Base-by-base conservation (phyloP, 2,329 filamentous ascomycete species). In the Hypoxylon sp. region DNA sequence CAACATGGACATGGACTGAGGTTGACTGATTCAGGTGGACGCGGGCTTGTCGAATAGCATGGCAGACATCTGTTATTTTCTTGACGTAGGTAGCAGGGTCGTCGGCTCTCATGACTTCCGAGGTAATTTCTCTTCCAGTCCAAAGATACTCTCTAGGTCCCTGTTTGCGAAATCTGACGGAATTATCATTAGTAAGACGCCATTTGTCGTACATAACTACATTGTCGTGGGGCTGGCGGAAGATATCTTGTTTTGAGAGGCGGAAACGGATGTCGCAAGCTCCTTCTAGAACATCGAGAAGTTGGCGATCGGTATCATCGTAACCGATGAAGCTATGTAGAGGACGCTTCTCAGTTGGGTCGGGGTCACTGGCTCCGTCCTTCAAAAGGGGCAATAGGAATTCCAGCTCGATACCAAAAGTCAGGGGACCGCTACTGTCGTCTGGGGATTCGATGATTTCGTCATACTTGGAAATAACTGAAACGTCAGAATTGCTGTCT, bases 331-430 rank as follows among this genome's bases (percentile, higher is more conserved):
- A 34, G 32, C 36, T 34, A 10, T 30, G 23, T 30, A 28, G 13
- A 17, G n/a, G 5, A 5, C 50, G 50, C 2, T 32, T 25, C 23
- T 60, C 65, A 3, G 65, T 46, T 4, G 66, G 68, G 10, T 71
- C 41, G 0, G 70, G 70, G 23, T 75, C 72, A 3, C 11, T 4
- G 1, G 2, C 17, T 7, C 23, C 25, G 0, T 4, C 3, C 0
- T 17, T 3, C 3, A 75, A 19, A 9, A 59, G 45, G 0, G 74
- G 61, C 5, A 74, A 9, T 14, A 76, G 59, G 46, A 77, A 75
- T 46, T 77, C 74, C 1, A 77, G 25, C 50, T 77, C 74, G 23
- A 77, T 49, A 3, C 74, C 75, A 36, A 72, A 74, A 11, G 75
- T 76, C 7, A 76, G 53, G 5, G 43, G 3, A 2, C 70, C 70